Evolutionary conservation across 2,329 filamentous ascomycete genomes (phyloP), one percentile per base, ranked within the genome.

Genomic region (Cladophialophora yegresii): DNA sequence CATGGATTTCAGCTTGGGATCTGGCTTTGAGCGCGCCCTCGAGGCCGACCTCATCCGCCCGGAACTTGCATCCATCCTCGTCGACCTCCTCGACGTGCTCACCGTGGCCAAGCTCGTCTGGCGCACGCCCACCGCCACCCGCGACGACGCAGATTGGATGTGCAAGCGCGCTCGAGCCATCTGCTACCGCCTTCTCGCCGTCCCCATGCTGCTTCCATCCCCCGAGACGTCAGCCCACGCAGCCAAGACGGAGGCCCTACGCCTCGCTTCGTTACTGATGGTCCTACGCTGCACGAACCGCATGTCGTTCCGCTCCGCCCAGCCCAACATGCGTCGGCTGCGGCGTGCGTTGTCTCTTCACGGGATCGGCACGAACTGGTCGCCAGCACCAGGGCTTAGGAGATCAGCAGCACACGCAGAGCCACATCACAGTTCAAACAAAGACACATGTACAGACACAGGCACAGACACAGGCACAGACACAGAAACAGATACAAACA

Each of bases 291-390:
- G 58, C 47, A 62, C 59, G 23, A 62, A 61, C 23, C 51, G 63
- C 7, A 57, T 62, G 54, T 49, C 63, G 5, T 65, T 54, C 49
- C 63, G 63, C 22, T 53, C 63, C 20, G 54, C 58, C 26, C 43
- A 43, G 54, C 63, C 63, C 4, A 65, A 65, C 36, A 62, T 65
- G 63, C 63, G 63, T 28, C 63, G 58, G 6, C 30, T 65, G 13
- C 58, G 62, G 54, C 33, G 65, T 69, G 49, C 69, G 70, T 23
- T 74, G 73, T 47, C 51, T 20, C 51, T 30, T 4, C 28, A 70
- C 71, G 57, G 68, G 74, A 16, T 75, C 73, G 3, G 71, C 69
- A 55, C 71, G 70, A 40, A 73, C 71, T 8, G 64, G 65, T 28
- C 70, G 56, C 26, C 26, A 28, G 26, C 73, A 70, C 16, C 36